Evolutionary conservation across 345 rosid genomes (phyloP).

Genomic region (Fremontodendron californicum): DNA sequence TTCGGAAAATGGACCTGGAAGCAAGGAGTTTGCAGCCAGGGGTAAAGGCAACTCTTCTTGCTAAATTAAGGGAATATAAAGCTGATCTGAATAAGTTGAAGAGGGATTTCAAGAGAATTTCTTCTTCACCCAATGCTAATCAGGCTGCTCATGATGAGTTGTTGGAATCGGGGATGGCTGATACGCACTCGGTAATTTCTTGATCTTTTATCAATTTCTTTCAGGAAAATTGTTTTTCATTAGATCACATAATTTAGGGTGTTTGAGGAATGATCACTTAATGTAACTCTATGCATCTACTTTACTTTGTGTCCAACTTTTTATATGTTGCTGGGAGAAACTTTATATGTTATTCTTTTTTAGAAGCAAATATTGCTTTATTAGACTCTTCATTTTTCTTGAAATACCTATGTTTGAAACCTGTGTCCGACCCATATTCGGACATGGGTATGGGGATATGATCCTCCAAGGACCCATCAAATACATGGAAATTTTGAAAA

Average conservation of each 20-base stretch:
- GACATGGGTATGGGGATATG: too few relatives aligned
- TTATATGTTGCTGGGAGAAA: background rate
- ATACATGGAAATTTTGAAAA: too few relatives aligned
- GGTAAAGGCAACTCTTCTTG: slow-evolving; percentile 72
- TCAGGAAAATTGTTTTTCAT: background rate
- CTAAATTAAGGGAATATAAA: slow-evolving; percentile 84
- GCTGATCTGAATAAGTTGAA: slow-evolving; percentile 76
- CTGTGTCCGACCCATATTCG: too few relatives aligned
- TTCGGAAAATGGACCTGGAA: slow-evolving; percentile 88
- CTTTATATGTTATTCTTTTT: background rate
- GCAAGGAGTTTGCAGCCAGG: slow-evolving; percentile 82
- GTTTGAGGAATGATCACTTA: background rate
- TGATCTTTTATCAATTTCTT: background rate
- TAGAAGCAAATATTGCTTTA: background rate
- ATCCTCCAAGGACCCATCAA: too few relatives aligned
- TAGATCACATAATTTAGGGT: background rate
- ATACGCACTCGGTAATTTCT: slow-evolving; percentile 43
- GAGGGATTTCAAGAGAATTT: slow-evolving; percentile 64
- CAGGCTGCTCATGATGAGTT: slow-evolving; percentile 58
- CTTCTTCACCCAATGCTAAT: slow-evolving; percentile 44
- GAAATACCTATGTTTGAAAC: too few relatives aligned
- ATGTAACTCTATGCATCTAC: background rate
- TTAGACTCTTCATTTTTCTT: too few relatives aligned
- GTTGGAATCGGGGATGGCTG: slow-evolving; percentile 59
- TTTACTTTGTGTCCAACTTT: background rate